phyloP scores from a whole-genome alignment of 345 rosid genomes.

The Syzygium jambos region DNA sequence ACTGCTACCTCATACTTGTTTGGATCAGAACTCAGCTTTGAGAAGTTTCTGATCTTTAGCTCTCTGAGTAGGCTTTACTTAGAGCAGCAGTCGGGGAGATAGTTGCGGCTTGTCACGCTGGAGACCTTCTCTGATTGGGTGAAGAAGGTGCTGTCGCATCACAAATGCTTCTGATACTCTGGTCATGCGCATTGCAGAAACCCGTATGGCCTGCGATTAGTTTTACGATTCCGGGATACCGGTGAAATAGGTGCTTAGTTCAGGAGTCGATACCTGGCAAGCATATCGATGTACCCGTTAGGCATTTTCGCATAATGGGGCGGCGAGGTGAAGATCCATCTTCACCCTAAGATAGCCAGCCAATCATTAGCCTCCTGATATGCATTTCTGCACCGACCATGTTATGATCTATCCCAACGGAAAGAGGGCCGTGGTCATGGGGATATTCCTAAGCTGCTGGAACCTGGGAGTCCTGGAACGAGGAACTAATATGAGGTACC shows the following conservation, averaged over 20 bases:
- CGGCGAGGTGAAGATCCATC: background rate
- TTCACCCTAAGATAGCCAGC: background rate
- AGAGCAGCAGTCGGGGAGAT: background rate
- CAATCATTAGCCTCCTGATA: background rate
- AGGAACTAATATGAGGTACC: too few species aligned
- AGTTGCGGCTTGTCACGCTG: fast-evolving
- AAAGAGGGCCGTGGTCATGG: background rate
- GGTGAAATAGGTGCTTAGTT: background rate
- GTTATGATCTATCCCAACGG: background rate
- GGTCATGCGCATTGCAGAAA: background rate
- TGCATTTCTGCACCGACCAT: fast-evolving
- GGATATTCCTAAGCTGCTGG: background rate
- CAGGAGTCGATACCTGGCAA: background rate
- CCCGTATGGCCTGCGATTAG: background rate
- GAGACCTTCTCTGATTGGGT: background rate
- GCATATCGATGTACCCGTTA: background rate
- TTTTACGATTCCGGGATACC: background rate
- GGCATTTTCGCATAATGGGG: background rate
- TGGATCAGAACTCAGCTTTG: background rate
- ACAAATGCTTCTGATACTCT: background rate
- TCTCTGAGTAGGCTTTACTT: background rate
- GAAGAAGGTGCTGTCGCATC: background rate
- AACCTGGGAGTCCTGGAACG: too few species aligned
- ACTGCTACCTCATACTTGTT: background rate
- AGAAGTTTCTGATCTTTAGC: background rate